A percentile compares a stretch with the other conserved stretches of the same genome.
phyloP scores from a whole-genome alignment of 148 eudicot species.

The Diospyros kaki region DNA sequence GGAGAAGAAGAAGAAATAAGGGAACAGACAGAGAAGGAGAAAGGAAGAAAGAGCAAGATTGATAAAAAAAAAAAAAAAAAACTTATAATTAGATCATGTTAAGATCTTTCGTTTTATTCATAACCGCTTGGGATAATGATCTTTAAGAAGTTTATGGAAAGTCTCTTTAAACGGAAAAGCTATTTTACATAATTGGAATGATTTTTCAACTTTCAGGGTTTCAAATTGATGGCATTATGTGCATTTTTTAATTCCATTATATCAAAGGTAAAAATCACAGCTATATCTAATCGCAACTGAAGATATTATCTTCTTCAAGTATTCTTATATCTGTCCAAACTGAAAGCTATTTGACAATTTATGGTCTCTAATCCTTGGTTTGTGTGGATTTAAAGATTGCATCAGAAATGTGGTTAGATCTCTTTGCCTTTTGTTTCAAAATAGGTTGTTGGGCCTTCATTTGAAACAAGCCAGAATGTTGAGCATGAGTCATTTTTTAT shows the following conservation, averaged over 20 bases:
- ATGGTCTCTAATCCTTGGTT: background rate
- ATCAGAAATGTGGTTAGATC: background rate
- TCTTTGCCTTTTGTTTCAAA: background rate
- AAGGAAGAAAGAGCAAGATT: background rate
- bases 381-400: too few species aligned
- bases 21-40: background rate
- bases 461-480: background rate
- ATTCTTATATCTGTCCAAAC: background rate
- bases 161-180: background rate
- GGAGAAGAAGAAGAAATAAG: too few species aligned
- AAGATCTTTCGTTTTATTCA: background rate
- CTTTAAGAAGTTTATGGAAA: background rate
- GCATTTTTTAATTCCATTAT: background rate
- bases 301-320: background rate
- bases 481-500: background rate
- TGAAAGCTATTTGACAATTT: background rate
- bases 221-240: background rate
- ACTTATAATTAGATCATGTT: background rate
- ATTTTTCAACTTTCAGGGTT: background rate
- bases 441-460: background rate
- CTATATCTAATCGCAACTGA: background rate
- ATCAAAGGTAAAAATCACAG: background rate
- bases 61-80: too few species aligned
- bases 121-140: background rate
- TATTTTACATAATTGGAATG: background rate